A percentile compares a stretch with the other conserved stretches of the same genome.
Conservation (phyloP, 257 asterid species). For the Solanum arcanum region DNA sequence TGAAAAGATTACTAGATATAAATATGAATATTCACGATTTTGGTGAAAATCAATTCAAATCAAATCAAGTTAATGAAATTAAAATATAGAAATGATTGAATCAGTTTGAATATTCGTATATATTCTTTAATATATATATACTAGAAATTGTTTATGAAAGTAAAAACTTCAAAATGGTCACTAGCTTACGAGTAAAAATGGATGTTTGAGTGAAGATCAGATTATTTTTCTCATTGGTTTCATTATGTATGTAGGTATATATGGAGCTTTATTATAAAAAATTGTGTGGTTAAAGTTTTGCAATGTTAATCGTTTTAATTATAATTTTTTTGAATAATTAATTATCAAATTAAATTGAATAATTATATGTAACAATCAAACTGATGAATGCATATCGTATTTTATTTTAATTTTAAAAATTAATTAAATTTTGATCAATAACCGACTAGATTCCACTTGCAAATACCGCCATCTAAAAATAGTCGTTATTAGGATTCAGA, state of each 20-base stretch:
- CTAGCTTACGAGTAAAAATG: not conserved
- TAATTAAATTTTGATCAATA: not conserved
- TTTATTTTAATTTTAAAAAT: not conserved
- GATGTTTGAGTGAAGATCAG: not conserved
- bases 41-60: too few relatives aligned
- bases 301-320: too few relatives aligned
- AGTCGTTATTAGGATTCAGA: not conserved
- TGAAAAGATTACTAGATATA: too few relatives aligned
- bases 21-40: too few relatives aligned
- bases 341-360: too few relatives aligned
- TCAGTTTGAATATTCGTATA: not conserved
- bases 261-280: not conserved
- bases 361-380: not conserved
- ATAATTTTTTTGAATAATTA: not conserved
- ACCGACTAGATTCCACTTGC: fast-evolving
- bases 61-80: too few relatives aligned
- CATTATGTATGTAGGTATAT: not conserved
- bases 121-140: too few relatives aligned
- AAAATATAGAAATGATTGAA: not conserved
- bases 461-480: not conserved
- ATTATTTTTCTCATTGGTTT: not conserved
- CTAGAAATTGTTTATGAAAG: too few relatives aligned
- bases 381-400: not conserved
- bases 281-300: too few relatives aligned
- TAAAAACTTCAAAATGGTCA: too few relatives aligned